Conservation (phyloP, 2,329 filamentous ascomycete genomes). For the Colletotrichum plurivorum region DNA sequence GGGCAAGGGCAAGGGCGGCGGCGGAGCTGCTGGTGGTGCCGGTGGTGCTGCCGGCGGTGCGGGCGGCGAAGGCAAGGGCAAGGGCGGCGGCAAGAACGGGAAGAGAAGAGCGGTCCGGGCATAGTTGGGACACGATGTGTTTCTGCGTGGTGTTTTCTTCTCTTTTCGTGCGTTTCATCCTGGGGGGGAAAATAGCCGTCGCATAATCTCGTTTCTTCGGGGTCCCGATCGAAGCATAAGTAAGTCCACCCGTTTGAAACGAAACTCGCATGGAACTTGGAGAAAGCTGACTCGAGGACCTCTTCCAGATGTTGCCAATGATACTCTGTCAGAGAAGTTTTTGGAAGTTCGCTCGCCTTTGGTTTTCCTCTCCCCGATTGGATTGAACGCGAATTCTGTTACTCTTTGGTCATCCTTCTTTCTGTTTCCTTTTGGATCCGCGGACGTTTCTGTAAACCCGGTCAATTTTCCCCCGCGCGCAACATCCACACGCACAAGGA, state of each 20-base stretch:
- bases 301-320: constrained; percentile 29
- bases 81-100: constrained; percentile 7
- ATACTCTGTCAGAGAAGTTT: constrained; percentile 39
- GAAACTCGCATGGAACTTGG: not conserved
- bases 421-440: not conserved
- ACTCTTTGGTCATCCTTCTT: constrained; percentile 17
- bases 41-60: not conserved
- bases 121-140: not conserved
- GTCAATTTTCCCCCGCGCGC: too few species aligned
- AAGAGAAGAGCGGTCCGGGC: not conserved
- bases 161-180: not conserved
- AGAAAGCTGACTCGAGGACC: constrained; percentile 15
- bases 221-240: constrained; percentile 32
- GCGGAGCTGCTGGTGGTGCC: not conserved
- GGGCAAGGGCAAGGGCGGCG: not conserved
- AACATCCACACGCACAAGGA: too few species aligned
- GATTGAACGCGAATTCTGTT: constrained; percentile 34
- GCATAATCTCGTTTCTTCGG: constrained; percentile 21
- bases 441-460: too few species aligned
- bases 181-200: constrained; percentile 5
- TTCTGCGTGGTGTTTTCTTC: not conserved
- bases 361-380: constrained; percentile 18
- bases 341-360: constrained; percentile 35
- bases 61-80: not conserved
- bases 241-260: constrained; percentile 1